Base-by-base conservation (phyloP, 495 filamentous ascomycete genomes). In the Penicillium simplicissimum region DNA sequence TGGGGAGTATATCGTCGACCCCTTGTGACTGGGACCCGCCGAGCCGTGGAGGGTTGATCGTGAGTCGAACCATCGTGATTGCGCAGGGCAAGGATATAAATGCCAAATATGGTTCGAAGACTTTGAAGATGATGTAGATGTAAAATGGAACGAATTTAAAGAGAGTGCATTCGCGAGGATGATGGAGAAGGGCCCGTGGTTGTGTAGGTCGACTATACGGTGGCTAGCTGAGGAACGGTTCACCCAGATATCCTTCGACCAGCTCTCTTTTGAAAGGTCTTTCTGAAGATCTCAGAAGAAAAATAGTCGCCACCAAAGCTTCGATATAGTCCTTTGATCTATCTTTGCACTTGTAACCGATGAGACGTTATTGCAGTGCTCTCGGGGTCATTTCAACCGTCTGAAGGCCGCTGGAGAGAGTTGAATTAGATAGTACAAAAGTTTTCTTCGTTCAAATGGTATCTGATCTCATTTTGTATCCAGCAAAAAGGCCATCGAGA, bases 381-480 rank as follows among this genome's bases (percentile, higher is more conserved):
- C 2, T 28, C 25, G 25, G 25, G 25, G 4, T 28, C n/a, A n/a
- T n/a, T n/a, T n/a, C n/a, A n/a, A n/a, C n/a, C n/a, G n/a, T 28
- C 25, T 28, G 25, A 28, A 28, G 25, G 25, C 25, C 25, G 2
- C 25, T 28, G 25, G 25, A 35, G 48, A 33, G 10, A 8, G 13
- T 25, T 33, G 14, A 25, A n/a, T 5, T 33, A 23, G 13, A 2
- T n/a, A 31, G 15, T 52, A 31, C n/a, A 11, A 15, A 17, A 11
- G 5, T n/a, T n/a, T n/a, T n/a, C n/a, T n/a, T 38, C 17, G 8
- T 52, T 36, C 21, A 55, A 58, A 55, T 63, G 61, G 61, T 63
- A 63, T 63, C 61, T 54, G 17, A 31, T 8, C 49, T 58, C 31
- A 38, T 31, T 55, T 33, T 10, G 8, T n/a, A 55, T 42, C 23